Evolutionary conservation across 1,284 basidiomycete genomes (phyloP), one percentile per base, ranked within the genome.

Genomic region (Vanrija pseudolonga): DNA sequence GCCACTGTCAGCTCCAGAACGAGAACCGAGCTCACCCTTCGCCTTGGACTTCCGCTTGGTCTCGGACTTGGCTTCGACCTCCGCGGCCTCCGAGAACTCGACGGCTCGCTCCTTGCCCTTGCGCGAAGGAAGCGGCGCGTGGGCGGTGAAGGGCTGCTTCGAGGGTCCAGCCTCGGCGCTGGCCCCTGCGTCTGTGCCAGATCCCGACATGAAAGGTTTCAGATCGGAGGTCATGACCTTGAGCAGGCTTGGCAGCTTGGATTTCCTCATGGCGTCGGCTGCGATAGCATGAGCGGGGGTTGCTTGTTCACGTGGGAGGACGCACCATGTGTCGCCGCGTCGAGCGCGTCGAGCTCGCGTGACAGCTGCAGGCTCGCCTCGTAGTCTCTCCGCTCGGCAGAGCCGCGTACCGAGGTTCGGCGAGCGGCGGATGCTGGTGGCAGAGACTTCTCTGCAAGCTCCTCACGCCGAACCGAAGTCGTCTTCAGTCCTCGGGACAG

Each of bases 51-150:
- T 59, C 7, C 8, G 46, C n/a, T 24, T 45, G 17, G 22, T 12
- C 11, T 32, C 12, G 12, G 9, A 12, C 14, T 32, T 32, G 32
- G 7, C 32, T 11, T 18, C 8, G 8, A 46, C 14, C 14, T 22
- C 19, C 38, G 6, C 24, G 12, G 9, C 19, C 17, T 32, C 51
- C 26, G 12, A 45, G 44, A 15, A 39, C 39, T 51, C 52, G 9
- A 45, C 28, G 5, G 63, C 64, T 15, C 45, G 53, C 53, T 66
- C 66, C 39, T 68, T 68, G 40, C 66, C 66, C 28, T 67, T 65
- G 15, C 55, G n/a, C 8, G 39, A 40, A 1, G 39, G 39, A 20
- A 18, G 32, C 28, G 28, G 28, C 32, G 32, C 32, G 32, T 7
- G 32, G 32, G 14, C 32, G 32, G 32, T 32, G 14, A 32, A 32